Conservation (phyloP, 257 asterid genomes). For the Ligustrum vulgare region DNA sequence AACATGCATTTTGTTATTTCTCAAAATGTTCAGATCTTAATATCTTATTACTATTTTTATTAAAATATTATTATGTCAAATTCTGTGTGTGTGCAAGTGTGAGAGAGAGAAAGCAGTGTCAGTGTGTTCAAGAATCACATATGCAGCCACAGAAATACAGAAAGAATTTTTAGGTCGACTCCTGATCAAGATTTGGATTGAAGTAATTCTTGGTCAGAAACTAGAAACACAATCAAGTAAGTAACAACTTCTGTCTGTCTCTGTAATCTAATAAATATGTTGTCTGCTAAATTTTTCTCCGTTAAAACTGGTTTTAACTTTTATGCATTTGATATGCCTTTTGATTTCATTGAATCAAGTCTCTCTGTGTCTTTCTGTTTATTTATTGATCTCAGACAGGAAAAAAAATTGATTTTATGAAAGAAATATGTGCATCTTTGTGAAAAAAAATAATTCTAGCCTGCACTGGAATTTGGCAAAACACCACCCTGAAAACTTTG, state of each 20-base stretch:
- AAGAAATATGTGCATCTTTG: too few species aligned
- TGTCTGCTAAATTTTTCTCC: neutral
- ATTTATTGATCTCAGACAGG: neutral
- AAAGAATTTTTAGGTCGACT: neutral
- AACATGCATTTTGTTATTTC: neutral
- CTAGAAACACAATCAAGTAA: neutral
- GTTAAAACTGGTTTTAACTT: neutral
- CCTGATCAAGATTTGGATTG: neutral
- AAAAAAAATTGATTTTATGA: too few species aligned
- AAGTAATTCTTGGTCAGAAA: neutral
- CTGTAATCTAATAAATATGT: neutral
- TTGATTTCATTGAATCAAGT: neutral
- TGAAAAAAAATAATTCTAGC: too few species aligned
- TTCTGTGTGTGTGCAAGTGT: neutral
- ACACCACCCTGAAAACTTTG: too few species aligned
- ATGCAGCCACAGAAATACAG: neutral
- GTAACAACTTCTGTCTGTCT: neutral
- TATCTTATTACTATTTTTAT: too few species aligned
- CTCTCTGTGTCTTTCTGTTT: neutral
- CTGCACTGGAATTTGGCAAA: too few species aligned
- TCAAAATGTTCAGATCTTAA: too few species aligned
- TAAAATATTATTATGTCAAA: too few species aligned
- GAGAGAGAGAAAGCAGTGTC: too few species aligned
- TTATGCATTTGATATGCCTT: neutral
- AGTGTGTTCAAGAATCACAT: neutral